Conservation (phyloP, 2,329 filamentous ascomycete genomes). For the Calonectria pteridis region DNA sequence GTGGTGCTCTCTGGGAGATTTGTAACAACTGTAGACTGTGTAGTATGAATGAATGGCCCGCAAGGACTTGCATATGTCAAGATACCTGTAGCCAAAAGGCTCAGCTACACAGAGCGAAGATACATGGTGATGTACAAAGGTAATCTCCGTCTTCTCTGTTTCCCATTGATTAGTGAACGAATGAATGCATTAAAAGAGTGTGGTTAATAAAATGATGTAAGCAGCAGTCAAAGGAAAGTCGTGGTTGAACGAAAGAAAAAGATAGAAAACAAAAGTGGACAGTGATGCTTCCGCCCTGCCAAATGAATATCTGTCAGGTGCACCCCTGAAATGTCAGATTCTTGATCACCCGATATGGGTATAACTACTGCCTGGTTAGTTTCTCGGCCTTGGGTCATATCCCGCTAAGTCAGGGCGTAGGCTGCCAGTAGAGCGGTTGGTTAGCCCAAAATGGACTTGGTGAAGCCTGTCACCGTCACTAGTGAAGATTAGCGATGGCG, state of each 20-base stretch:
- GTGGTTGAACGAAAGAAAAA: not conserved
- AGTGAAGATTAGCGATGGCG: not conserved
- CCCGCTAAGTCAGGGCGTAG: not conserved
- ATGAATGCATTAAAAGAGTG: not conserved
- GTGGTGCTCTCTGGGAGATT: not conserved
- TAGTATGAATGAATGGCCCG: not conserved
- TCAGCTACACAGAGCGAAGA: not conserved
- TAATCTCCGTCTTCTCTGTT: not conserved
- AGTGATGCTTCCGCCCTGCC: not conserved
- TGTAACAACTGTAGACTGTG: not conserved
- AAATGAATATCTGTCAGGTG: not conserved
- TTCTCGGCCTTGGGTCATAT: not conserved
- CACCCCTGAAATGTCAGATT: not conserved
- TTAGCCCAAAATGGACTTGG: not conserved
- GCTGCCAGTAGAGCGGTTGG: not conserved
- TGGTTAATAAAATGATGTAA: not conserved
- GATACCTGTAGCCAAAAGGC: not conserved
- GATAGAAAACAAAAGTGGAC: not conserved
- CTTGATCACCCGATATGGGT: not conserved
- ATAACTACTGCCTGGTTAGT: not conserved
- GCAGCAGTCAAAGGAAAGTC: not conserved
- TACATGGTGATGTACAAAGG: not conserved
- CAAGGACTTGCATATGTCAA: not conserved
- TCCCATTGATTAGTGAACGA: not conserved
- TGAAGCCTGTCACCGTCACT: not conserved